Evolutionary conservation across 176 grass and related monocot species (phyloP), one percentile per base, ranked within the genome.

Genomic region (Canna indica): DNA sequence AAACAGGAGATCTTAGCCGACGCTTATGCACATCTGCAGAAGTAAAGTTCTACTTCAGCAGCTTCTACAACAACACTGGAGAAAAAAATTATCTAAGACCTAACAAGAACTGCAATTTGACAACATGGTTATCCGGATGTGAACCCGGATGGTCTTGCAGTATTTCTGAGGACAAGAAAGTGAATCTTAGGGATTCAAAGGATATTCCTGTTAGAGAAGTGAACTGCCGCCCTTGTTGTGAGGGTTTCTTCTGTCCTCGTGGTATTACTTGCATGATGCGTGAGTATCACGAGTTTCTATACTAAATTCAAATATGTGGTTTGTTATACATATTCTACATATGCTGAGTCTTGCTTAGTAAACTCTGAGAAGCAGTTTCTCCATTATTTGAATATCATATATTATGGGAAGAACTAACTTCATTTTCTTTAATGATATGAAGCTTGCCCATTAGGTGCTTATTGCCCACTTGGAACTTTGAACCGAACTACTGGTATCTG

Each of bases 211-310:
- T 32, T 16, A 84, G 88, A 79, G 85, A 36, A 73, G 2, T 3
- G 0, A 47, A 79, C 13, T 97, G 93, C 4, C 74, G 57, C 48
- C 30, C 75, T 0, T 97, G 93, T 27, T 97, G 93, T 3, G 75
- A 87, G 39, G 93, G 93, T 9, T 97, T 97, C 81, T 97, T 97
- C 81, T 97, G 93, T 35, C 88, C 93, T 42, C 84, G 81, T 0
- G 86, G 93, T 11, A 73, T 97, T 25, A 92, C 88, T 5, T 97
- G 93, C 88, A 97, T 97, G 93, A 77, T 92, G 0, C 93, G 93
- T 97, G 58, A 87, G 83, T 85, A 33, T 39, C 8, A 71, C 76
- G 20, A 68, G 13, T 48, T 29, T 52, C 61, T 56, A 10, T 38
- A 10, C 35, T 17, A 26, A 15, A 17, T 30, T 46, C 17, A 32